A percentile compares a stretch with the other conserved stretches of the same genome.
Conservation (phyloP, 1,284 basidiomycete species). For the Cystobasidium slooffiae region DNA sequence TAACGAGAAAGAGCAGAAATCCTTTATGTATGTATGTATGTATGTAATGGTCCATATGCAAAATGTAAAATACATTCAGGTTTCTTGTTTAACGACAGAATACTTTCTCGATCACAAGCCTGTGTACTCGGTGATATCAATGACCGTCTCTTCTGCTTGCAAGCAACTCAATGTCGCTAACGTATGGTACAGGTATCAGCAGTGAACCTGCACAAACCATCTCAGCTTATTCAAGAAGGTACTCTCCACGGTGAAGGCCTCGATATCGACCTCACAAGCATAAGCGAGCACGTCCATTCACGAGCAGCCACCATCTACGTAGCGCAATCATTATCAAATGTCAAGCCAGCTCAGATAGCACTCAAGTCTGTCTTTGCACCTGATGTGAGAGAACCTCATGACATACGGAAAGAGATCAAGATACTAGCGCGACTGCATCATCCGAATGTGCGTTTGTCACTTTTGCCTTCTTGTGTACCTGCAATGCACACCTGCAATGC, state of each 20-base stretch:
- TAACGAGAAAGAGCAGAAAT: too few species aligned
- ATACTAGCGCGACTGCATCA: constrained; percentile 42
- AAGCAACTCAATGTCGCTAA: neutral
- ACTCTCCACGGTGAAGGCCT: constrained; percentile 20
- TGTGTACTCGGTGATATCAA: too few species aligned
- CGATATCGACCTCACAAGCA: constrained; percentile 22
- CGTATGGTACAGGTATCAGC: constrained; percentile 18
- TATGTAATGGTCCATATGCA: too few species aligned
- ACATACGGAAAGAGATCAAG: constrained; percentile 44
- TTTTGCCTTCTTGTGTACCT: neutral
- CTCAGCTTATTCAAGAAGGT: constrained; percentile 35
- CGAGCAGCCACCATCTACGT: constrained; percentile 27
- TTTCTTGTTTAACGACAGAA: too few species aligned
- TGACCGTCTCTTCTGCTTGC: neutral
- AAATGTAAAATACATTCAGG: too few species aligned
- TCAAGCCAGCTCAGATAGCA: constrained; percentile 8
- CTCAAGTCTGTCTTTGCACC: constrained; percentile 46
- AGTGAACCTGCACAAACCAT: constrained; percentile 41
- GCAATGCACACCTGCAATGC: neutral
- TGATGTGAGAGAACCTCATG: constrained; percentile 39
- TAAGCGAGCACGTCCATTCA: constrained; percentile 40
- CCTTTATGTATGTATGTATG: too few species aligned
- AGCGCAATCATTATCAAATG: constrained; percentile 9
- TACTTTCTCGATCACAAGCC: too few species aligned
- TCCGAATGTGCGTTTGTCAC: constrained; percentile 43